Base-by-base conservation (phyloP, 2,329 filamentous ascomycete species). In the Pezicula neosporulosa region DNA sequence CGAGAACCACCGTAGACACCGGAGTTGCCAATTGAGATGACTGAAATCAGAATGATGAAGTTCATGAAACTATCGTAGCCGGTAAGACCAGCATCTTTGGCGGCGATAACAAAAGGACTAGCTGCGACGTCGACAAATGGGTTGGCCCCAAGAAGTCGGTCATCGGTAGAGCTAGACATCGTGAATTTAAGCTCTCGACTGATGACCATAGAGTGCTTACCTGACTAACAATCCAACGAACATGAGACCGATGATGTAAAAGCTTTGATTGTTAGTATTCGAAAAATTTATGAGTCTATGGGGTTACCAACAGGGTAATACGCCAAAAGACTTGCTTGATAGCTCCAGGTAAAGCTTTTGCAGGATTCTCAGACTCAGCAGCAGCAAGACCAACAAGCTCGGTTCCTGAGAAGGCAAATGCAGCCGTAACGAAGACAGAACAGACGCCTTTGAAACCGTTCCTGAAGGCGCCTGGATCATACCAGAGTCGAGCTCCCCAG, bases 51-150 rank as follows among this genome's bases (percentile, higher is more conserved):
- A 56, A 84, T 82, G 13, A 83, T 74, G 27, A 77, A 71, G 64
- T 84, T 84, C 75, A 83, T 81, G 56, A 83, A 76, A 36, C 72
- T 72, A 55, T 81, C 74, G 19, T 80, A 78, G 5, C 77, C 77
- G 0, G 65, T 60, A 1, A 83, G 71, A 18, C 73, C 69, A 1
- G 80, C 80, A 54, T 80, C 74, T 51, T 78, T 71, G 19, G 77
- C 77, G 7, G 79, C 78, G 24, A 83, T 72, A 18, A 84, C 81
- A 56, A 84, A 84, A 2, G 81, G 81, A 6, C 78, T 81, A 6
- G 69, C 67, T 37, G 69, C 65, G 38, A 69, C 63, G 48, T 74
- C 68, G 21, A 47, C 50, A 3, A 46, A 18, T 19, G 58, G 58
- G 58, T 70, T 70, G 48, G 72, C 73, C 12, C 67, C 62, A 21